Conservation (phyloP, 805 yeast species). For the Wickerhamiella azymoides region DNA sequence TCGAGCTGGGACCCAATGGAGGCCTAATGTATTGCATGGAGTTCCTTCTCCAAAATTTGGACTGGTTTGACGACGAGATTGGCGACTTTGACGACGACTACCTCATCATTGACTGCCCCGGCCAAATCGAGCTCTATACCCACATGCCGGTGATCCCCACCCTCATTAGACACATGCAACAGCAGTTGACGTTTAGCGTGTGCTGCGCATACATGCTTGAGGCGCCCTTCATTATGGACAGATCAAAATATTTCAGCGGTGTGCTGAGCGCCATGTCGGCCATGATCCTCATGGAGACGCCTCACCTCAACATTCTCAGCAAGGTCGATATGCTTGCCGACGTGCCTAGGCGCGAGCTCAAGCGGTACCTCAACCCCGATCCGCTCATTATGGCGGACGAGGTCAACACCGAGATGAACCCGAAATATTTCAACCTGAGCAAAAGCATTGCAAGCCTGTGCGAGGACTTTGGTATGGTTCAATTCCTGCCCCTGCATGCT, state of each 20-base stretch:
- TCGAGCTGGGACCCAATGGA: slow-evolving; percentile 90
- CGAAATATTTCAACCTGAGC: slow-evolving; percentile 58
- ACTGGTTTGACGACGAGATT: slow-evolving; percentile 94
- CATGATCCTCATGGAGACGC: slow-evolving; percentile 87
- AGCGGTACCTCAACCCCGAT: slow-evolving; percentile 82
- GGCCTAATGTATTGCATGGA: slow-evolving; percentile 89
- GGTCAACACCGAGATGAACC: slow-evolving; percentile 37
- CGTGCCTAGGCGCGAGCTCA: slow-evolving; percentile 59
- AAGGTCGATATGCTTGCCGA: slow-evolving; percentile 62
- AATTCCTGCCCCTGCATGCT: slow-evolving; percentile 79
- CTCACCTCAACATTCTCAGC: slow-evolving; percentile 82
- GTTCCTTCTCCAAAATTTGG: slow-evolving; percentile 69
- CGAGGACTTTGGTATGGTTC: slow-evolving; percentile 98
- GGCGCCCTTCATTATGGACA: slow-evolving; percentile 86
- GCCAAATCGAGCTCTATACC: slow-evolving; percentile 68
- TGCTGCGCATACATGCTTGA: slow-evolving; percentile 90
- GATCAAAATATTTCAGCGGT: slow-evolving; percentile 87
- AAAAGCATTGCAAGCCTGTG: slow-evolving; percentile 76
- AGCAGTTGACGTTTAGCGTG: slow-evolving; percentile 64
- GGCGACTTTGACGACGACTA: slow-evolving; percentile 94
- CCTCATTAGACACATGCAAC: slow-evolving; percentile 70
- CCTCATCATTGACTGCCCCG: slow-evolving; percentile 77
- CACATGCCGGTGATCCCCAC: slow-evolving; percentile 90
- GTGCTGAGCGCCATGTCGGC: slow-evolving; percentile 96
- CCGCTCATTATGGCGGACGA: slow-evolving; percentile 51